Conservation (phyloP, 495 filamentous ascomycete genomes). For the Aspergillus wentii region DNA sequence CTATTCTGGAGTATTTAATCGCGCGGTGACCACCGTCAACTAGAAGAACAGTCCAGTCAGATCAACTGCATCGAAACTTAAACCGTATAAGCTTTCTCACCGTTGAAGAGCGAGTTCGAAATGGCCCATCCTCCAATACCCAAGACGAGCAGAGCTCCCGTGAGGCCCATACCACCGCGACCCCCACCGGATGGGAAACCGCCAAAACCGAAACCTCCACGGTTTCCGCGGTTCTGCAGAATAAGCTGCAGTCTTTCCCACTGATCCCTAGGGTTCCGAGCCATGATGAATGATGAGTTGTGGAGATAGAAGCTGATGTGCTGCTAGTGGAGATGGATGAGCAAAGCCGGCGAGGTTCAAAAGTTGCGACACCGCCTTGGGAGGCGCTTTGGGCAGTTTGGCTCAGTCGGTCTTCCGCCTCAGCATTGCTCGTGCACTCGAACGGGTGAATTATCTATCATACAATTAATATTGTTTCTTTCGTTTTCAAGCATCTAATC, state of each 20-base stretch:
- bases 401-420: slow-evolving; percentile 19
- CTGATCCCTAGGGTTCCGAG: slow-evolving; percentile 58
- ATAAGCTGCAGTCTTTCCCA: slow-evolving; percentile 60
- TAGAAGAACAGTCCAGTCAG: slow-evolving; percentile 25
- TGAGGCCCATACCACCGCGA: slow-evolving; percentile 35
- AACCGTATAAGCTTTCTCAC: slow-evolving; percentile 26
- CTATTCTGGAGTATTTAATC: slow-evolving; percentile 94
- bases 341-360: slow-evolving; percentile 8
- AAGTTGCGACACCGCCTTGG: not conserved
- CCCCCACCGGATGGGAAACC: slow-evolving; percentile 47
- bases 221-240: slow-evolving; percentile 48
- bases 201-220: slow-evolving; percentile 33
- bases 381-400: slow-evolving; percentile 13
- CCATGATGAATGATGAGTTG: slow-evolving; percentile 34
- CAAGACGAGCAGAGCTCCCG: slow-evolving; percentile 52
- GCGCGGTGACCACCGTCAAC: slow-evolving; percentile 98
- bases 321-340: slow-evolving; percentile 12
- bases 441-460: no score
- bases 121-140: slow-evolving; percentile 59
- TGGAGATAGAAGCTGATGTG: not conserved
- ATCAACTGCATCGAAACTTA: not conserved
- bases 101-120: slow-evolving; percentile 94
- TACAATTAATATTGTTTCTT: no score
- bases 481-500: no score
- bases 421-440: no score